A percentile compares a stretch with the other conserved stretches of the same genome.
Evolutionary conservation across 1,139 yeast species (phyloP).

Genomic region (Magnusiomyces sp.): DNA sequence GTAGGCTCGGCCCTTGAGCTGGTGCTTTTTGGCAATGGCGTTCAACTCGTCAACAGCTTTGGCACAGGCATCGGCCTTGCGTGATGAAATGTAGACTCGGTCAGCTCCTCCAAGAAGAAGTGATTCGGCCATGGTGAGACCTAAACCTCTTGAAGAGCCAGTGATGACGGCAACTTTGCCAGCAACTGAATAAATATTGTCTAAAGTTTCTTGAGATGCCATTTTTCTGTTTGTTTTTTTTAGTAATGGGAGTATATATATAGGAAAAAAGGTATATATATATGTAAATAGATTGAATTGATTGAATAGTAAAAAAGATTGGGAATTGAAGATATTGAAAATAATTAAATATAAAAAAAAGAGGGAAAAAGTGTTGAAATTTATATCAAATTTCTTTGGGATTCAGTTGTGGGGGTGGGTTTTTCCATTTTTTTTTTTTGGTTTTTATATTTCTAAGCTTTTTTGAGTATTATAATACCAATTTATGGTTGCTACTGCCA

Average conservation of each 20-base stretch:
- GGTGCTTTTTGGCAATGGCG: slow-evolving; percentile 36
- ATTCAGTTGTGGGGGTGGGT: background rate
- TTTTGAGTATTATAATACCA: too few relatives aligned
- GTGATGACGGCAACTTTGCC: slow-evolving; percentile 67
- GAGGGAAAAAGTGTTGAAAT: background rate
- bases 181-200: slow-evolving; percentile 34
- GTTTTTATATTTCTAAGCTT: too few relatives aligned
- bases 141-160: slow-evolving; percentile 77
- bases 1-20: slow-evolving; percentile 39
- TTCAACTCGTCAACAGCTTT: slow-evolving; percentile 49
- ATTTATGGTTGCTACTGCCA: too few relatives aligned
- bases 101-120: slow-evolving; percentile 56
- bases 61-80: slow-evolving; percentile 57
- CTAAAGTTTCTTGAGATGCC: slow-evolving; percentile 7
- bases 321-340: background rate
- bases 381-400: background rate
- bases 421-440: background rate
- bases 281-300: too few relatives aligned
- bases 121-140: slow-evolving; percentile 60
- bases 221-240: background rate
- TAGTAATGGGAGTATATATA: background rate
- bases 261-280: background rate
- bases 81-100: slow-evolving; percentile 55
- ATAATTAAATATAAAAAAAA: background rate
- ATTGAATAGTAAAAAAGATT: too few relatives aligned